Percentiles rank a stretch among this genome's conserved stretches.
These are phyloP conservation scores for Aspergillus brasiliensis DNA, from an alignment of 2,329 filamentous ascomycete genomes.

Conservation along the genomic window DNA sequence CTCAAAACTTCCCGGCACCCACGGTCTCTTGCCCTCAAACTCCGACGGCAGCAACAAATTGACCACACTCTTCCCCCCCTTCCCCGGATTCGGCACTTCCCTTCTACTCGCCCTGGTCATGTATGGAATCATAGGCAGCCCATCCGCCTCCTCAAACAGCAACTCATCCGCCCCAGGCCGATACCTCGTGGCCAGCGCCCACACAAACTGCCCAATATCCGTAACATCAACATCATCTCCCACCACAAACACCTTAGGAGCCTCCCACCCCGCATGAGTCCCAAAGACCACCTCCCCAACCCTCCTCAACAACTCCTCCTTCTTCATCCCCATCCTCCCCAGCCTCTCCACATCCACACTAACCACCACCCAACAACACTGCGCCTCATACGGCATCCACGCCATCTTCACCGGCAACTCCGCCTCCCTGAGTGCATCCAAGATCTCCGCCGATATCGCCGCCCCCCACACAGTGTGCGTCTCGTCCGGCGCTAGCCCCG, in stretches of 20 bases:
- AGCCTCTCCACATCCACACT: background rate
- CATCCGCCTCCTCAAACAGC: background rate
- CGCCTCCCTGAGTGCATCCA: conserved; percentile 19
- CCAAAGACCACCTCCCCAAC: background rate
- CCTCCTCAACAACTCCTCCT: background rate
- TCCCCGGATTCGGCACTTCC: background rate
- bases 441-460: conserved; percentile 20
- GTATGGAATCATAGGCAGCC: background rate
- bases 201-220: background rate
- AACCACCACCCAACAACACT: background rate
- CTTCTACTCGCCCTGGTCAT: background rate
- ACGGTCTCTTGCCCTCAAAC: background rate
- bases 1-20: background rate
- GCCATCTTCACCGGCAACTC: conserved; percentile 20
- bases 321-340: background rate
- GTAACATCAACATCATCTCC: background rate
- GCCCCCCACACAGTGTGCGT: conserved; percentile 24
- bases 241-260: background rate
- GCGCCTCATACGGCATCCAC: conserved; percentile 21
- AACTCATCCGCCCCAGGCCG: background rate
- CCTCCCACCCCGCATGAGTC: background rate
- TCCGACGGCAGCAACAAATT: background rate
- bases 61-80: background rate
- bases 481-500: conserved; percentile 21
- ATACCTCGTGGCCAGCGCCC: background rate